phyloP scores from a whole-genome alignment of 768 basidiomycete species.

The Cyclocybe cylindracea region DNA sequence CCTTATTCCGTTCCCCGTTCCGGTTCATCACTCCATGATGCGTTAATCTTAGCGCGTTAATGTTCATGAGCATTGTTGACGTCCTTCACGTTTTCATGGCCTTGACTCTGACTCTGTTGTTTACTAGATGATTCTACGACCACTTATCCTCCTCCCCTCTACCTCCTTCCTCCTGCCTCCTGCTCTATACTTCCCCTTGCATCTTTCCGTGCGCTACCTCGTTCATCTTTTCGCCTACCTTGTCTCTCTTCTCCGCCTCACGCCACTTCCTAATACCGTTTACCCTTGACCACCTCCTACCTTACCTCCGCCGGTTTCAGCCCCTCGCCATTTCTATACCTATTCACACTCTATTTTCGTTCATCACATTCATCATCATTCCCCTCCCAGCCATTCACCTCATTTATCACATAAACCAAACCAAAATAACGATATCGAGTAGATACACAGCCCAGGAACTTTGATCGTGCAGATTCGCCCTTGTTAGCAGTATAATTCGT shows the following conservation, averaged over 20 bases:
- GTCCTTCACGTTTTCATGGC: constrained; percentile 2
- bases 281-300: neutral
- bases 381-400: constrained; percentile 1
- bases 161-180: neutral
- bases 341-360: neutral
- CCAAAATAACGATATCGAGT: too few relatives aligned
- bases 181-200: neutral
- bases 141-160: too few relatives aligned
- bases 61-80: constrained; percentile 1
- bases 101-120: neutral
- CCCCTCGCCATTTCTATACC: neutral
- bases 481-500: too few relatives aligned
- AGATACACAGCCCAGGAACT: too few relatives aligned
- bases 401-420: neutral
- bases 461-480: too few relatives aligned
- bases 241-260: neutral
- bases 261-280: too few relatives aligned
- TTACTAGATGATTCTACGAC: neutral
- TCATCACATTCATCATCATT: constrained; percentile 1
- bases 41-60: neutral
- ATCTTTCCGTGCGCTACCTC: neutral
- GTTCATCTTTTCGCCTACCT: constrained; percentile 1
- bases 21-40: constrained; percentile 2
- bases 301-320: neutral
- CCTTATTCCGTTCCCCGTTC: neutral